Conservation (phyloP, 2,329 filamentous ascomycete species). For the Aspergillus sp. region DNA sequence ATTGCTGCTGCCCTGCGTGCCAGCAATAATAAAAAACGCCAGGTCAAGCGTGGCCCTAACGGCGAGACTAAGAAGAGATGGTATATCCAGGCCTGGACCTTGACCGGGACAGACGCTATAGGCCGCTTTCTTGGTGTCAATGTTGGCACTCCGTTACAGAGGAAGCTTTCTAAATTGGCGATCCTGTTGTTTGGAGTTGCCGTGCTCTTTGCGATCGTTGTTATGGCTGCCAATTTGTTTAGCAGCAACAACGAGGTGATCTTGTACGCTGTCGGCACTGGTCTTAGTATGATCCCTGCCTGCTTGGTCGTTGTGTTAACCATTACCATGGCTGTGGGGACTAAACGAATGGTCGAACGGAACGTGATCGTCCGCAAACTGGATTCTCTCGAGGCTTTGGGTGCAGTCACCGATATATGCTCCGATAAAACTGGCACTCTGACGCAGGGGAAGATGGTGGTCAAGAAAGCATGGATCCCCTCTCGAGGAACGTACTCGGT, state of each 20-base stretch:
- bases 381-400: slow-evolving; percentile 57
- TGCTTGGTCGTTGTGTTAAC: slow-evolving; percentile 62
- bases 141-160: slow-evolving; percentile 65
- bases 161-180: slow-evolving; percentile 64
- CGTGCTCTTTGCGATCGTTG: slow-evolving; percentile 66
- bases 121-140: slow-evolving; percentile 64
- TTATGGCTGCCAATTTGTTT: slow-evolving; percentile 62
- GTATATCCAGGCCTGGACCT: slow-evolving; percentile 46
- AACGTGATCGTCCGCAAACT: slow-evolving; percentile 57
- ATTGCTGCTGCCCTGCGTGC: slow-evolving; percentile 62
- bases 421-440: slow-evolving; percentile 59
- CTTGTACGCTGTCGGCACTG: slow-evolving; percentile 60
- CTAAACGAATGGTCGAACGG: slow-evolving; percentile 53
- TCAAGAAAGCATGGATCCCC: slow-evolving; percentile 57
- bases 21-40: slow-evolving; percentile 50
- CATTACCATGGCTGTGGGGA: slow-evolving; percentile 63
- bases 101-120: slow-evolving; percentile 54
- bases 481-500: slow-evolving; percentile 57
- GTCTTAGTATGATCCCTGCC: slow-evolving; percentile 59
- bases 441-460: slow-evolving; percentile 62
- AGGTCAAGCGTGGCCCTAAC: slow-evolving; percentile 49
- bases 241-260: slow-evolving; percentile 54
- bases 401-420: slow-evolving; percentile 58
- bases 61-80: slow-evolving; percentile 50
- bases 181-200: slow-evolving; percentile 64